Evolutionary conservation across 2,329 filamentous ascomycete species (phyloP).

Genomic region (Aaosphaeria pasadenensis): DNA sequence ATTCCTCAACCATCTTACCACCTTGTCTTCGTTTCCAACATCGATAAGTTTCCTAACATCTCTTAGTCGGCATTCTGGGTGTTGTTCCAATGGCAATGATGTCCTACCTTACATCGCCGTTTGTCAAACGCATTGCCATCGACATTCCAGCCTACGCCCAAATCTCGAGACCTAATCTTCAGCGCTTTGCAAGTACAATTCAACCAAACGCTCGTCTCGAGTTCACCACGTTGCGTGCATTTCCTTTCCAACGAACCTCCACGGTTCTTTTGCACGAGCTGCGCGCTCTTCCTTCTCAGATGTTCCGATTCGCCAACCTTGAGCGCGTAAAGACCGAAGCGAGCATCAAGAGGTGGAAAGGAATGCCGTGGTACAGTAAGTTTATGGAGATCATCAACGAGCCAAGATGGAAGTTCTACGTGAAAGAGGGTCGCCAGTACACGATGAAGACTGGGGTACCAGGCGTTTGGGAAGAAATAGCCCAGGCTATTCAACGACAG

Average conservation of each 20-base stretch:
- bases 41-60: constrained; percentile 2
- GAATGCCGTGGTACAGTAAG: constrained; percentile 8
- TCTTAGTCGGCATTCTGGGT: constrained; percentile 24
- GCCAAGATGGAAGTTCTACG: constrained; percentile 33
- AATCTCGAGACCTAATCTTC: constrained; percentile 19
- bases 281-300: constrained; percentile 24
- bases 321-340: constrained; percentile 22
- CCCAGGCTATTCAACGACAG: constrained; percentile 16
- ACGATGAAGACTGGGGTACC: constrained; percentile 30
- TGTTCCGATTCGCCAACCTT: constrained; percentile 30
- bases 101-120: constrained; percentile 35
- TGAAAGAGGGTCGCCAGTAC: constrained; percentile 29
- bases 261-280: constrained; percentile 28
- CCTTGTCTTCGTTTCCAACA: neutral
- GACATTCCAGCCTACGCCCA: constrained; percentile 27
- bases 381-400: constrained; percentile 24
- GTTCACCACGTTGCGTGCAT: constrained; percentile 34
- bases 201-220: constrained; percentile 25
- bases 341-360: constrained; percentile 15
- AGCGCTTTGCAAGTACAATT: constrained; percentile 18
- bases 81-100: constrained; percentile 31
- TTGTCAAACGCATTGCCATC: constrained; percentile 30
- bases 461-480: constrained; percentile 35
- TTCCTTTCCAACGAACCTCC: constrained; percentile 28
- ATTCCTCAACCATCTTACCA: neutral